Percentiles rank a stretch among this genome's conserved stretches.
These are phyloP conservation scores for Colletotrichum eremochloae DNA, from an alignment of 2,329 filamentous ascomycete genomes.

Conservation along the genomic window DNA sequence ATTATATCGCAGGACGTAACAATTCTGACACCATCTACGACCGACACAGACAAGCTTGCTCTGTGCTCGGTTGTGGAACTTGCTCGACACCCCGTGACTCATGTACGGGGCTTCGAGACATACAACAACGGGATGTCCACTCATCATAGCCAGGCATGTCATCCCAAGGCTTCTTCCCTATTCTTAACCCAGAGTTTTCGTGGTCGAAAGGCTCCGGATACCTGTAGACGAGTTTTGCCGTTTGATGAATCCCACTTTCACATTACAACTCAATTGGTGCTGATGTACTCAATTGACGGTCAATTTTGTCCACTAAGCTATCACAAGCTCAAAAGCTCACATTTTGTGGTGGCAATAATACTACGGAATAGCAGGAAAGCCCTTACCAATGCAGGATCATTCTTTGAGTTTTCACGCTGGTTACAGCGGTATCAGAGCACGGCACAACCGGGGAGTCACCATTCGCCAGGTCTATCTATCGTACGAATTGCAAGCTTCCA, in stretches of 20 bases:
- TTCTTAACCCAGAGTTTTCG: background rate
- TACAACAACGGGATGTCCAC: slow-evolving; percentile 12
- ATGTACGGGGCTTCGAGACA: slow-evolving; percentile 14
- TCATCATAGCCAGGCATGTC: slow-evolving; percentile 4
- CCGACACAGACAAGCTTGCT: slow-evolving; percentile 18
- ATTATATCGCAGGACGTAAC: slow-evolving; percentile 17
- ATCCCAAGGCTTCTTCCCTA: background rate
- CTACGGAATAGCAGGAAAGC: background rate
- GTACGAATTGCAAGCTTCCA: slow-evolving; percentile 40
- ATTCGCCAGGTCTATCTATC: slow-evolving; percentile 21
- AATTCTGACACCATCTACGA: slow-evolving; percentile 22
- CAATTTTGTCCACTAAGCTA: background rate
- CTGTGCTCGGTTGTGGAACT: slow-evolving; percentile 15
- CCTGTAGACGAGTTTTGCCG: background rate
- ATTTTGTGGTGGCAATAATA: background rate
- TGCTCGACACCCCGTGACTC: slow-evolving; percentile 29
- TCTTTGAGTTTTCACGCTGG: background rate
- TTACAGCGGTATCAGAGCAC: slow-evolving; percentile 21
- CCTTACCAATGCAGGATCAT: background rate
- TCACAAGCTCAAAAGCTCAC: background rate
- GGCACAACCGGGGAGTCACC: slow-evolving; percentile 21
- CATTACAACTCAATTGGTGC: background rate
- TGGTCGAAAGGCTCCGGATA: slow-evolving; percentile 17
- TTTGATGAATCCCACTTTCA: slow-evolving; percentile 19
- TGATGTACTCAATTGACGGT: background rate